phyloP scores from a whole-genome alignment of 2,329 filamentous ascomycete genomes.

The Bipolaris bicolor region DNA sequence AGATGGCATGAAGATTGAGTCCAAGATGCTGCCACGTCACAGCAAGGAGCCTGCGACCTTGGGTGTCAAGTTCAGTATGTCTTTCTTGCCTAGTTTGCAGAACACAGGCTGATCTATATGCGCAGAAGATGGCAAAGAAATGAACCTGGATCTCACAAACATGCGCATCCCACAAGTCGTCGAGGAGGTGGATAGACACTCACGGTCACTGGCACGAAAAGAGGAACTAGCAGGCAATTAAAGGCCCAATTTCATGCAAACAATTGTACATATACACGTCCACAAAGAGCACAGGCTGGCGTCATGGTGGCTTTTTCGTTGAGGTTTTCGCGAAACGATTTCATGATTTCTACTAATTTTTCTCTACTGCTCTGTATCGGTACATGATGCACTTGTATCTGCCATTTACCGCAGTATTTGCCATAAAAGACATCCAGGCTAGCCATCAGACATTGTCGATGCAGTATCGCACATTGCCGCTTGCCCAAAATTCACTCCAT shows the following conservation, averaged over 20 bases:
- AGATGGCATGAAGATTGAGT: conserved; percentile 76
- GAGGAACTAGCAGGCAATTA: conserved; percentile 70
- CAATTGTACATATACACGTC: conserved; percentile 7
- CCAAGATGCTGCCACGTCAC: conserved; percentile 73
- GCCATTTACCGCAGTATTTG: conserved; percentile 1
- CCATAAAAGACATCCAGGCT: conserved; percentile 4
- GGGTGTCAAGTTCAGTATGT: conserved; percentile 82
- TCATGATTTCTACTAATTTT: conserved; percentile 25
- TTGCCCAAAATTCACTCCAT: neutral
- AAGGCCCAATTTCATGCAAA: conserved; percentile 9
- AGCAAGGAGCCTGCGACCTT: conserved; percentile 73
- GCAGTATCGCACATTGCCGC: conserved; percentile 4
- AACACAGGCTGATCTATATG: conserved; percentile 21
- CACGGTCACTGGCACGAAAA: conserved; percentile 78
- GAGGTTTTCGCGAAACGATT: conserved; percentile 6
- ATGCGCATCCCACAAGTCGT: conserved; percentile 84
- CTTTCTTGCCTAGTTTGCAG: neutral
- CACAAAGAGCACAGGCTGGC: conserved; percentile 31
- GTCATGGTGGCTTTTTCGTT: conserved; percentile 30
- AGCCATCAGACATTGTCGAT: conserved; percentile 6
- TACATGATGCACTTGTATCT: conserved; percentile 17
- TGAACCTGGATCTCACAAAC: conserved; percentile 80
- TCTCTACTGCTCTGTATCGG: conserved; percentile 24
- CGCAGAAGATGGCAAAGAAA: conserved; percentile 88
- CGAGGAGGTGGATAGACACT: conserved; percentile 90